A percentile compares a stretch with the other conserved stretches of the same genome.
phyloP scores from a whole-genome alignment of 768 basidiomycete genomes.

The Asterophora lycoperdoides region DNA sequence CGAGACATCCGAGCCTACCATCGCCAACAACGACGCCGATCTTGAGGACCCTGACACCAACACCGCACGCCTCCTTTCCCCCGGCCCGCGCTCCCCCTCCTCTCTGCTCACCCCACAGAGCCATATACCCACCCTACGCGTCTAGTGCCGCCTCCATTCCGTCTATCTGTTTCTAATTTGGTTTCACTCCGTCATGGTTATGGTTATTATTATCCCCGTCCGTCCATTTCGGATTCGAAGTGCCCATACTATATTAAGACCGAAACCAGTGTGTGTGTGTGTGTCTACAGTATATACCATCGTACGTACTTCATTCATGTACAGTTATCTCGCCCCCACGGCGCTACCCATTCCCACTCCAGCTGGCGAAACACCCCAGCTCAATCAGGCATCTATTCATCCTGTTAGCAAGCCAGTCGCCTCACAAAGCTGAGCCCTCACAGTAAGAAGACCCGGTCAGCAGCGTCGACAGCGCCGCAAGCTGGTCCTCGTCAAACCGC shows the following conservation, averaged over 20 bases:
- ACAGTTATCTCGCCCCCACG: conserved; percentile 5
- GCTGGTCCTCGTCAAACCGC: conserved; percentile 81
- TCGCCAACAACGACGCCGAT: conserved; percentile 41
- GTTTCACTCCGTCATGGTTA: no score
- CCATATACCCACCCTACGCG: conserved; percentile 38
- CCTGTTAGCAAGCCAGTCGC: conserved; percentile 11
- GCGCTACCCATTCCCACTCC: conserved; percentile 1
- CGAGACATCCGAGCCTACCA: conserved; percentile 52
- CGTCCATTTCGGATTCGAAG: not conserved
- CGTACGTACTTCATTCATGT: conserved; percentile 14
- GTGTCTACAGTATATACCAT: conserved; percentile 13
- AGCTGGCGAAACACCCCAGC: conserved; percentile 5
- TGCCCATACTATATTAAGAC: conserved; percentile 3
- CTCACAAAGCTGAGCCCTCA: conserved; percentile 28
- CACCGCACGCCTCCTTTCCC: conserved; percentile 24
- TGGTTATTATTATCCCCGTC: not conserved
- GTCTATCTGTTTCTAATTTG: no score
- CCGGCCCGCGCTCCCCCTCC: conserved; percentile 23
- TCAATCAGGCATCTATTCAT: conserved; percentile 17
- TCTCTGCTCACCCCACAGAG: conserved; percentile 30
- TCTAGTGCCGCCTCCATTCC: conserved; percentile 22
- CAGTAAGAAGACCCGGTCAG: conserved; percentile 84
- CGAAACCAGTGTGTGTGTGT: not conserved
- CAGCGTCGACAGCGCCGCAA: conserved; percentile 76
- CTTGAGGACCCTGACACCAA: conserved; percentile 37